phyloP scores from a whole-genome alignment of 257 asterid genomes.

The Plantago major region DNA sequence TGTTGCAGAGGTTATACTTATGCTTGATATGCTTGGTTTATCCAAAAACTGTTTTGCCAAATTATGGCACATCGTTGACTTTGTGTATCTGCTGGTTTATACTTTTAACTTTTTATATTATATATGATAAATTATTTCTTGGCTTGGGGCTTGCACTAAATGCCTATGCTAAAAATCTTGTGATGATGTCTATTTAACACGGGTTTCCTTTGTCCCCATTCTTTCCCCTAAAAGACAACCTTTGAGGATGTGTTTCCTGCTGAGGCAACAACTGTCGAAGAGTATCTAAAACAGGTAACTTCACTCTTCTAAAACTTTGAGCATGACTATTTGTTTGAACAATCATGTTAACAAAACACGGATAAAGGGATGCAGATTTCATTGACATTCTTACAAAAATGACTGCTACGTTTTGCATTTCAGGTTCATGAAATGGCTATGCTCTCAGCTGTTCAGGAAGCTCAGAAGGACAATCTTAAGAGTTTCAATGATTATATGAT shows the following conservation, averaged over 20 bases:
- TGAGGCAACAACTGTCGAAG: constrained; percentile 93
- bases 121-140: constrained; percentile 3
- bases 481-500: constrained; percentile 89
- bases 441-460: constrained; percentile 94
- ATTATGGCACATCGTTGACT: neutral
- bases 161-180: constrained; percentile 7
- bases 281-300: constrained; percentile 88
- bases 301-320: constrained; percentile 14
- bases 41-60: neutral
- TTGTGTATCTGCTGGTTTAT: neutral
- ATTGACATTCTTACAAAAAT: constrained; percentile 12
- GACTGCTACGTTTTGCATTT: constrained; percentile 25
- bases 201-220: neutral
- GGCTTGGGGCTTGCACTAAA: neutral
- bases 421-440: constrained; percentile 98
- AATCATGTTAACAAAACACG: too few species aligned
- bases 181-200: constrained; percentile 8
- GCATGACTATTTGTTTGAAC: constrained; percentile 4
- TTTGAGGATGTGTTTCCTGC: constrained; percentile 97
- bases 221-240: constrained; percentile 59
- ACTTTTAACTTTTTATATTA: constrained; percentile 12
- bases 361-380: neutral
- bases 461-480: constrained; percentile 88
- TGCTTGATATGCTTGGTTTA: neutral
- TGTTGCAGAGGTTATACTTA: neutral